These are phyloP conservation scores for Lycium barbarum DNA, from an alignment of 257 asterid species.

Conservation along the genomic window DNA sequence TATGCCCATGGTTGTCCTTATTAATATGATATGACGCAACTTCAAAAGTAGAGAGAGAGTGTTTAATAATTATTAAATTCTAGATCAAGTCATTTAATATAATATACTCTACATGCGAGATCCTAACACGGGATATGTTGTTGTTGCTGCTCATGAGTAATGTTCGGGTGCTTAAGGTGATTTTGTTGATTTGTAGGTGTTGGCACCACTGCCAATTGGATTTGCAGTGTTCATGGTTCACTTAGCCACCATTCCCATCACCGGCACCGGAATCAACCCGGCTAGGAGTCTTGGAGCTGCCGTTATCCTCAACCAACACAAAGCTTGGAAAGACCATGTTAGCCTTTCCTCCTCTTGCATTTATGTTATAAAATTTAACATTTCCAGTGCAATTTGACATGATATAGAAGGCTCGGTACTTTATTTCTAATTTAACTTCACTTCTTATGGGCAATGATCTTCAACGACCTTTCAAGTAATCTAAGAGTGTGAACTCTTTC, in stretches of 20 bases:
- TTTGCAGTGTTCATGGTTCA: constrained; percentile 87
- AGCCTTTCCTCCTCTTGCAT: background rate
- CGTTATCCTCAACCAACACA: constrained; percentile 54
- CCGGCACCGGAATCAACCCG: constrained; percentile 87
- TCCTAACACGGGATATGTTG: no score
- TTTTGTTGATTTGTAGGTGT: constrained; percentile 44
- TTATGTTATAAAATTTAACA: no score
- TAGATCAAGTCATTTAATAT: background rate
- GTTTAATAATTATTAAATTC: background rate
- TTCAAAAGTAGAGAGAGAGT: background rate
- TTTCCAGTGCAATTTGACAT: background rate
- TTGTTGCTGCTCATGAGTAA: background rate
- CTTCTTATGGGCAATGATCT: no score
- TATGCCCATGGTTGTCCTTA: background rate
- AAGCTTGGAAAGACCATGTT: constrained; percentile 76
- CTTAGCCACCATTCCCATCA: constrained; percentile 76
- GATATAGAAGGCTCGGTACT: background rate
- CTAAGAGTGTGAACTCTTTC: background rate
- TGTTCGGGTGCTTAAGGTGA: background rate
- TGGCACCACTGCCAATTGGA: constrained; percentile 90
- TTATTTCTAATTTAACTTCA: no score
- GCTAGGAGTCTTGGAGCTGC: constrained; percentile 93
- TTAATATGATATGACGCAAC: background rate
- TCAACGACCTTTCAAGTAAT: no score
- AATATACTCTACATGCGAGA: no score